Conservation (phyloP, 768 basidiomycete species). For the Rhodotorula graminis region DNA sequence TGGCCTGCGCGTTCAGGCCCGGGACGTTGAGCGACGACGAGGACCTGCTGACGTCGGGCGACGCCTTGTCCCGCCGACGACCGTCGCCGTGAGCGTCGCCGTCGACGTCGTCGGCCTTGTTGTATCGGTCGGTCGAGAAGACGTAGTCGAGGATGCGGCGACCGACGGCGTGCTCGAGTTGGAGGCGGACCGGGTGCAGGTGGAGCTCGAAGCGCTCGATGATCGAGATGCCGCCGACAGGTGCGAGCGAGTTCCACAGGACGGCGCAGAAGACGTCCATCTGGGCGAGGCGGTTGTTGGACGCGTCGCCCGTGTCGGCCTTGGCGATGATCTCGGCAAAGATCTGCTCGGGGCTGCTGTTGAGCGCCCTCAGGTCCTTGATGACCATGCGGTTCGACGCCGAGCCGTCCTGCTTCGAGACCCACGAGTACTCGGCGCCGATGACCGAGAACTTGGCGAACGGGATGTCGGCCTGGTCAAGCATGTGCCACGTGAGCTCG, state of each 20-base stretch:
- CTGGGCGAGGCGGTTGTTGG: slow-evolving; percentile 62
- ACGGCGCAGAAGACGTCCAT: slow-evolving; percentile 68
- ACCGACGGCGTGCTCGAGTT: slow-evolving; percentile 77
- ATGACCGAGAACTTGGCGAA: slow-evolving; percentile 80
- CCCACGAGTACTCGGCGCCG: slow-evolving; percentile 72
- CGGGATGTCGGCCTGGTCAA: slow-evolving; percentile 61
- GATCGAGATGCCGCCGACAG: slow-evolving; percentile 88
- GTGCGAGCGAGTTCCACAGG: slow-evolving; percentile 76
- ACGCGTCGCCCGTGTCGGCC: slow-evolving; percentile 44
- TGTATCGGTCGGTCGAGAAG: slow-evolving; percentile 50
- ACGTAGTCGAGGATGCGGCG: slow-evolving; percentile 80
- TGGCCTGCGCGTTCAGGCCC: slow-evolving; percentile 30
- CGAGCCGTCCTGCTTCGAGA: slow-evolving; percentile 80
- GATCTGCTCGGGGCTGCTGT: slow-evolving; percentile 71
- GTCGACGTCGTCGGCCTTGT: not conserved
- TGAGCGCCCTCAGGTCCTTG: slow-evolving; percentile 74
- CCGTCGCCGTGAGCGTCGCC: not conserved
- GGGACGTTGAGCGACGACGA: not conserved
- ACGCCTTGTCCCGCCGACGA: not conserved
- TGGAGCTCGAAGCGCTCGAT: slow-evolving; percentile 74
- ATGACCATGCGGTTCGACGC: slow-evolving; percentile 71
- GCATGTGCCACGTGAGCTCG: slow-evolving; percentile 88
- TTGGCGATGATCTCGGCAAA: slow-evolving; percentile 87
- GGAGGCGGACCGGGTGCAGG: slow-evolving; percentile 78
- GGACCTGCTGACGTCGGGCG: not conserved